These are phyloP conservation scores for Salix koriyanagi DNA, from an alignment of 345 rosid genomes.

Conservation along the genomic window DNA sequence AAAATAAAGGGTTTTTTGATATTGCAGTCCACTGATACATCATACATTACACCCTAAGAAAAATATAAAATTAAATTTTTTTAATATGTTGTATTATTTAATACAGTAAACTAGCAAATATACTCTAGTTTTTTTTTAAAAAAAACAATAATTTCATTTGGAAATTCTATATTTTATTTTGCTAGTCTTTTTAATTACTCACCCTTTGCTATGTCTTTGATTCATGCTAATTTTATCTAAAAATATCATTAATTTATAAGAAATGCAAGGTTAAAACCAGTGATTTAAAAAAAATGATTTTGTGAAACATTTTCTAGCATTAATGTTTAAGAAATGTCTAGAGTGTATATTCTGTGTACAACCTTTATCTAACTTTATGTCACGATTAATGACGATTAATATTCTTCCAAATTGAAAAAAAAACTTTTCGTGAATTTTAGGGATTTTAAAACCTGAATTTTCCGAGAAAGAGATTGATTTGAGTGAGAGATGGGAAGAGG, in stretches of 20 bases:
- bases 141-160: not conserved
- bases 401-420: not conserved
- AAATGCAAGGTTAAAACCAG: not conserved
- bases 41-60: no score
- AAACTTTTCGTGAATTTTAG: not conserved
- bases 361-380: not conserved
- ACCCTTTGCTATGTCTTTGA: not conserved
- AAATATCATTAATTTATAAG: not conserved
- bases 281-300: not conserved
- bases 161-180: not conserved
- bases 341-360: not conserved
- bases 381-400: not conserved
- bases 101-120: no score
- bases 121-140: no score
- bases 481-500: slow-evolving; percentile 39
- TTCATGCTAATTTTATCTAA: not conserved
- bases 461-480: slow-evolving; percentile 7
- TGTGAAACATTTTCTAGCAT: not conserved
- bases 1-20: no score
- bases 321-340: not conserved
- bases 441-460: not conserved
- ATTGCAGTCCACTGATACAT: no score
- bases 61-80: no score
- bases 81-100: no score
- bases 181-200: not conserved